These are phyloP conservation scores for Guyanaporus albipodus DNA, from an alignment of 768 basidiomycete genomes.

Conservation along the genomic window DNA sequence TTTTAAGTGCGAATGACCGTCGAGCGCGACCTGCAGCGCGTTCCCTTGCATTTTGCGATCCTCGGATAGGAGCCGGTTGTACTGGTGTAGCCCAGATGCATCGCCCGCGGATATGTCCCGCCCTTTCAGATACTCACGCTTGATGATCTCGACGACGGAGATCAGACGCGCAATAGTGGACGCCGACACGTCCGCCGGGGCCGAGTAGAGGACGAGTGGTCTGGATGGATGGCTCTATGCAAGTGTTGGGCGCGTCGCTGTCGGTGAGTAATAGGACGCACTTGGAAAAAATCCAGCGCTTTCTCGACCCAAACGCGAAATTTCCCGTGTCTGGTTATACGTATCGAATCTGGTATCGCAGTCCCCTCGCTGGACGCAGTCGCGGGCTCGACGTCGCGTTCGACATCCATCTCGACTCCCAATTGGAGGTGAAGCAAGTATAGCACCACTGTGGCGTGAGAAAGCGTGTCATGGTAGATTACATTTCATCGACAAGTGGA, in stretches of 20 bases:
- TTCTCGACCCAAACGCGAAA: constrained; percentile 49
- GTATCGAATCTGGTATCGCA: constrained; percentile 33
- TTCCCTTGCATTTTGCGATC: constrained; percentile 28
- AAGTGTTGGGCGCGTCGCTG: constrained; percentile 6
- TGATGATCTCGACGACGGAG: constrained; percentile 79
- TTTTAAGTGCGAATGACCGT: constrained; percentile 61
- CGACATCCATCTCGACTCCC: constrained; percentile 18
- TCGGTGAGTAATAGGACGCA: constrained; percentile 24
- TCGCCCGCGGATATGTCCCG: constrained; percentile 43
- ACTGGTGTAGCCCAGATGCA: constrained; percentile 63
- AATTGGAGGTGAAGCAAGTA: too few relatives aligned
- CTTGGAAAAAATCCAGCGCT: constrained; percentile 53
- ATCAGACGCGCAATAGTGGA: constrained; percentile 59
- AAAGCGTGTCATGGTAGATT: constrained; percentile 1
- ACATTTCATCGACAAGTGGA: too few relatives aligned
- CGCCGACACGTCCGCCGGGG: constrained; percentile 39
- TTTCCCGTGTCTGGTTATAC: constrained; percentile 56
- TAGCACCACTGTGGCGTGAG: constrained; percentile 17
- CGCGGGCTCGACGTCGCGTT: not conserved
- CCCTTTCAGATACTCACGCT: constrained; percentile 67
- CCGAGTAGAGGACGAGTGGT: constrained; percentile 56
- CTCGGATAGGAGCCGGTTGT: constrained; percentile 64
- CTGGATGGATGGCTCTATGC: constrained; percentile 44
- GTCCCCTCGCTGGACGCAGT: constrained; percentile 4
- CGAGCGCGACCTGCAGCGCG: constrained; percentile 38